Conservation (phyloP, 2,329 filamentous ascomycete genomes). For the Epichloe sp. region DNA sequence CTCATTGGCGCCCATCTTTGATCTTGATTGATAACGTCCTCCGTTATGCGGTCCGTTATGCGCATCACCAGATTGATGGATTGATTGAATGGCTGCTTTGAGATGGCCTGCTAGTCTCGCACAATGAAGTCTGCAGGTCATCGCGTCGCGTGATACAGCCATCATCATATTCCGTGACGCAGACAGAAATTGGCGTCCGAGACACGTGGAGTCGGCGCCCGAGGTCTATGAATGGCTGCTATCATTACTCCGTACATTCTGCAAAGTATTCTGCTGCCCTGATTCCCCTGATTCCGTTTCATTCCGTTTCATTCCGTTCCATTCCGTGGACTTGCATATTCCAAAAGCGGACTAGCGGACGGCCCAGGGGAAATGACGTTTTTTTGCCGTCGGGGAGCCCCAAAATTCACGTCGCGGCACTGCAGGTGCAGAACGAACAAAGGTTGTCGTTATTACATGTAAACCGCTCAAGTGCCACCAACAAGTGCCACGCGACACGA, state of each 20-base stretch:
- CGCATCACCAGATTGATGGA: too few species aligned
- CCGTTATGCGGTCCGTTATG: not conserved
- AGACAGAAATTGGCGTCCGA: not conserved
- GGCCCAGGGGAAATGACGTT: conserved; percentile 2
- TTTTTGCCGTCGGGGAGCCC: not conserved
- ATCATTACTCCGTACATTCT: too few species aligned
- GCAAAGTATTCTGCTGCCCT: not conserved
- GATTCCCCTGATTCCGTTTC: not conserved
- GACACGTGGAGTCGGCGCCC: not conserved
- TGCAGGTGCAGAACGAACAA: too few species aligned
- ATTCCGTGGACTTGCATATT: not conserved
- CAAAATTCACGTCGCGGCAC: too few species aligned
- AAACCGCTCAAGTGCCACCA: not conserved
- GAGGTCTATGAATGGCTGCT: not conserved
- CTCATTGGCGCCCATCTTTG: not conserved
- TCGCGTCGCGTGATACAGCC: not conserved
- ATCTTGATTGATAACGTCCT: not conserved
- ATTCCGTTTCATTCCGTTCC: not conserved
- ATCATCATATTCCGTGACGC: not conserved
- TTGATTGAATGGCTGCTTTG: too few species aligned
- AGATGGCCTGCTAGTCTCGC: too few species aligned
- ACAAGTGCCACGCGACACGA: not conserved
- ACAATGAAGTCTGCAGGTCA: too few species aligned
- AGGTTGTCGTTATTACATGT: too few species aligned
- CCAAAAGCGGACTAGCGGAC: conserved; percentile 1